Evolutionary conservation across 176 grass and related monocot genomes (phyloP).

Genomic region (Luzula sylvatica): DNA sequence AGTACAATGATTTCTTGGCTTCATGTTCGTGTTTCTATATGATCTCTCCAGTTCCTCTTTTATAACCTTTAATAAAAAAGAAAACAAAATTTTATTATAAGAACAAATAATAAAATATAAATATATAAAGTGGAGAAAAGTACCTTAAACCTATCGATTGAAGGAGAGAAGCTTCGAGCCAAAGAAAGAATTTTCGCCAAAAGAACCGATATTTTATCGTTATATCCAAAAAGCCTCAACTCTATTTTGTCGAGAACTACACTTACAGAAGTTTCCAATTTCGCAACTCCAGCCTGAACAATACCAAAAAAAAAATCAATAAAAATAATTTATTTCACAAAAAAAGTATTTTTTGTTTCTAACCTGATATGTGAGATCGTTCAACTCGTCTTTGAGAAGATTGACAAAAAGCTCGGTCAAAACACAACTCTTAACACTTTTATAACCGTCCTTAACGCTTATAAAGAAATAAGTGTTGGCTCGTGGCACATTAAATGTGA

Average conservation of each 20-base stretch:
- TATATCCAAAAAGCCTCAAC: constrained; percentile 87
- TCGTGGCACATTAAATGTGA: constrained; percentile 82
- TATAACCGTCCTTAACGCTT: constrained; percentile 69
- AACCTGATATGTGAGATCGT: constrained; percentile 93
- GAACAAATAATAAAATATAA: too few species aligned
- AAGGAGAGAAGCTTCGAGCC: constrained; percentile 57
- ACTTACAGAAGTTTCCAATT: constrained; percentile 67
- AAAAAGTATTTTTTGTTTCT: constrained; percentile 5
- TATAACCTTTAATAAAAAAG: too few species aligned
- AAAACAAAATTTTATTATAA: too few species aligned
- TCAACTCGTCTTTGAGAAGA: constrained; percentile 93
- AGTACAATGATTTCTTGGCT: constrained; percentile 66
- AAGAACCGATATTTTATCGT: constrained; percentile 75
- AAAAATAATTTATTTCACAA: constrained; percentile 4
- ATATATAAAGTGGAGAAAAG: too few species aligned
- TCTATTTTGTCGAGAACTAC: constrained; percentile 64
- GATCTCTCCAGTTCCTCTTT: constrained; percentile 74
- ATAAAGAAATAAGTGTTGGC: constrained; percentile 82
- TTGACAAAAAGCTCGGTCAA: constrained; percentile 80
- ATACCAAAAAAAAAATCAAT: constrained; percentile 4
- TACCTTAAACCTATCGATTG: constrained; percentile 80
- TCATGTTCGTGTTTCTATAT: constrained; percentile 71
- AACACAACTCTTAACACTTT: constrained; percentile 56
- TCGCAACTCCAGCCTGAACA: constrained; percentile 75
- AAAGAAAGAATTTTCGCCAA: constrained; percentile 63